Conservation (phyloP, 257 asterid species). For the Nicotiana undulata region DNA sequence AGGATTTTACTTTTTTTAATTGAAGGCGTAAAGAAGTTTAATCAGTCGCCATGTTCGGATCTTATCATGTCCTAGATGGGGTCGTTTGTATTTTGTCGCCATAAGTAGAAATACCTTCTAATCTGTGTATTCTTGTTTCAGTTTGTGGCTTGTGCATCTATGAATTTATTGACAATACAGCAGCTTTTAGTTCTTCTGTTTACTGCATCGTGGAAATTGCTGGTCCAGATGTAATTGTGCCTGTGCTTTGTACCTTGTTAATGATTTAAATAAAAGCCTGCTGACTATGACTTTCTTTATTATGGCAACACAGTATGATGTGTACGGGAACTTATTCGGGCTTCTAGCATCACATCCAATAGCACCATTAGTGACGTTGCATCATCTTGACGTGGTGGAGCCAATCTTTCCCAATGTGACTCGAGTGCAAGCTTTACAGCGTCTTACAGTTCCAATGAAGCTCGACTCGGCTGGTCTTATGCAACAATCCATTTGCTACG, state of each 20-base stretch:
- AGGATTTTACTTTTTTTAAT: background rate
- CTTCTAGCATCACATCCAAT: constrained; percentile 71
- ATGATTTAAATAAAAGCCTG: background rate
- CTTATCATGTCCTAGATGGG: background rate
- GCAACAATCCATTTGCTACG: constrained; percentile 90
- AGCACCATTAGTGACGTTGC: constrained; percentile 68
- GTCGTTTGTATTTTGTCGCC: background rate
- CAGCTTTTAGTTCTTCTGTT: background rate
- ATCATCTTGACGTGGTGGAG: constrained; percentile 84
- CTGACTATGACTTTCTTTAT: constrained; percentile 16
- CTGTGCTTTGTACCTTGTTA: background rate
- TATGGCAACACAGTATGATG: constrained; percentile 51
- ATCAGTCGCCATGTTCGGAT: background rate
- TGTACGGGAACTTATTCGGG: constrained; percentile 67
- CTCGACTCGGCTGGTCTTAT: constrained; percentile 75
- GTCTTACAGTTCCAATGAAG: constrained; percentile 44
- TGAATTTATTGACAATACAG: background rate
- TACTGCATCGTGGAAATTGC: background rate
- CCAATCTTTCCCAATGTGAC: constrained; percentile 72
- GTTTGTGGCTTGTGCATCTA: background rate
- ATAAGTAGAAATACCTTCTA: background rate
- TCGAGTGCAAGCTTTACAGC: constrained; percentile 49
- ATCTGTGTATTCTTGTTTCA: background rate
- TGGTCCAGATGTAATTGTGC: background rate
- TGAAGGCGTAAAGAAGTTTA: background rate